Base-by-base conservation (phyloP, 345 rosid species). In the Hypericum perforatum region DNA sequence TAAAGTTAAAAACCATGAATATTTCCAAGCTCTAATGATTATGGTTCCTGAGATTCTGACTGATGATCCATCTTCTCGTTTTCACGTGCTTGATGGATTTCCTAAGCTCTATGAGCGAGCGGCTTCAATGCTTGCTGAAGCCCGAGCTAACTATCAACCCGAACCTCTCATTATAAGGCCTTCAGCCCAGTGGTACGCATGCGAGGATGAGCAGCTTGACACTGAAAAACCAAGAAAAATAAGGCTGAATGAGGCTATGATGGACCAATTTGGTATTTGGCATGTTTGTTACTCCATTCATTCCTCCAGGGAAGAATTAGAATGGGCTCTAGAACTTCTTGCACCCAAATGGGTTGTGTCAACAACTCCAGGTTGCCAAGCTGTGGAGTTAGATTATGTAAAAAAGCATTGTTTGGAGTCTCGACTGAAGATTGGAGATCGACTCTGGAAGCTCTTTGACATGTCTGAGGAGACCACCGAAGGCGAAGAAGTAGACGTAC, bases 211-310 rank as follows among this genome's bases (percentile, higher is more conserved):
- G 48, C 53, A 52, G 66, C 69, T 46, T 0, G 61, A 58, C 54
- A 62, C 58, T 16, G 76, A 54, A 11, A 70, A 63, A 47, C 70
- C 60, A 16, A 70, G 71, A 16, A 84, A 80, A 58, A 63, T 67
- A 58, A 73, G 81, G 70, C 76, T 73, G 13, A 55, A 54, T 62
- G 91, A 84, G 73, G 91, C 89, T 16, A 75, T 74, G 11, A 84
- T 52, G 78, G 97, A 84, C 51, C 73, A 80, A 63, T 80, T 69
- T 70, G 89, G 97, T 54, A 61, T 86, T 45, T 86, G 96, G 96
- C 96, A 90, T 58, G 86, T 84, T 39, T 90, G 94, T 60, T 90
- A 84, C 66, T 84, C 97, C 1, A 86, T 78, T 66, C 96, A 86
- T 69, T 86, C 97, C 12, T 86, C 97, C 0, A 63, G 69, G 69